phyloP scores from a whole-genome alignment of 139 green algal species.

The Tetradesmus obliquus region DNA sequence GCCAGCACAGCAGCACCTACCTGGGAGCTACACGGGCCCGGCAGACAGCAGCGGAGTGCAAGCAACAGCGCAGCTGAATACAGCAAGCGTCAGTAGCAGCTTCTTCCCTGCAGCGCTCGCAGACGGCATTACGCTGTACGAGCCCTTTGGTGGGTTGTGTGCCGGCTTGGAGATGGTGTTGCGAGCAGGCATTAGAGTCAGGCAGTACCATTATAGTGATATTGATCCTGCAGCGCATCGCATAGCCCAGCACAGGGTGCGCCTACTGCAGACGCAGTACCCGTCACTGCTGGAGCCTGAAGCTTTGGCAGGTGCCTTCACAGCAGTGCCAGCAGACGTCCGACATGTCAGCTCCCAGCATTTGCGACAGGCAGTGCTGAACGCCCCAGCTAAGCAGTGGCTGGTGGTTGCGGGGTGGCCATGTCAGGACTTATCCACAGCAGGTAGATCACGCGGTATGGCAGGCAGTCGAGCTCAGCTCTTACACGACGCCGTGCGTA shows the following conservation, averaged over 20 bases:
- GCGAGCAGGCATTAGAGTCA: constrained; percentile 36
- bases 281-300: background rate
- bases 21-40: too few relatives aligned
- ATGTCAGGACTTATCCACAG: background rate
- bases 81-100: background rate
- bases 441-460: background rate
- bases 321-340: background rate
- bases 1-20: background rate
- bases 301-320: background rate
- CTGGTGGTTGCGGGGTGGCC: background rate
- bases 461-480: background rate
- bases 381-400: background rate
- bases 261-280: background rate
- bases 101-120: constrained; percentile 30
- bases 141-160: constrained; percentile 43
- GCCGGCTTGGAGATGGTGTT: constrained; percentile 43
- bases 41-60: too few relatives aligned
- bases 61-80: background rate
- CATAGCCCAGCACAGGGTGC: constrained; percentile 9
- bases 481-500: background rate
- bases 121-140: constrained; percentile 14
- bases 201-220: constrained; percentile 41
- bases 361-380: background rate
- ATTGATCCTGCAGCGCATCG: constrained; percentile 13
- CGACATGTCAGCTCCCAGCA: background rate